A percentile compares a stretch with the other conserved stretches of the same genome.
phyloP scores from a whole-genome alignment of 2,329 filamentous ascomycete species.

The Xylaria sp. region DNA sequence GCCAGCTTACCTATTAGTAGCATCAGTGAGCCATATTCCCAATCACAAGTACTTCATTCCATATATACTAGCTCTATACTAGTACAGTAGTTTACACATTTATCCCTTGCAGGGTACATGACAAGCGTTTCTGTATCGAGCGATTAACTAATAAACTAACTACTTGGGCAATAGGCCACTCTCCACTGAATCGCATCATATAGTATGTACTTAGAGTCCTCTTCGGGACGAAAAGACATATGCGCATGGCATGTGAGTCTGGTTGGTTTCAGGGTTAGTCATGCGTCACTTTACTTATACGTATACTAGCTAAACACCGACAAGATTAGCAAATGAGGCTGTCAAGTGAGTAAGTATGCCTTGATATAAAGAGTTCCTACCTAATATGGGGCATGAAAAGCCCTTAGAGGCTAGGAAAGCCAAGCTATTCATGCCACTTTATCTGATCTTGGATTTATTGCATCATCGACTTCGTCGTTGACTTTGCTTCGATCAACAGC shows the following conservation, averaged over 20 bases:
- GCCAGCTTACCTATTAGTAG: conserved; percentile 1
- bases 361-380: background rate
- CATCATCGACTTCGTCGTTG: background rate
- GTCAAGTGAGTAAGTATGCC: background rate
- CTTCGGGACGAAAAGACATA: background rate
- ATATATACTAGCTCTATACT: no score
- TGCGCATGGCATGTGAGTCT: conserved; percentile 1
- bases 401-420: background rate
- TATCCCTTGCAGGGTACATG: background rate
- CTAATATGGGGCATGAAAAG: conserved; percentile 1
- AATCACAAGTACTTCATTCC: background rate
- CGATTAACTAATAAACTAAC: background rate
- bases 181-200: background rate
- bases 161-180: background rate
- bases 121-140: background rate
- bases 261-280: background rate
- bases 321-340: conserved; percentile 13
- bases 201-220: background rate
- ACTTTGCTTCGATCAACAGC: background rate
- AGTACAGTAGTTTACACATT: background rate
- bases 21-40: conserved; percentile 4
- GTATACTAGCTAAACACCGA: background rate
- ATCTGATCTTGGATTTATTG: background rate
- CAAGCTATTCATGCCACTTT: background rate
- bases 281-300: no score